Evolutionary conservation across 2,329 filamentous ascomycete species (phyloP), one percentile per base, ranked within the genome.

Genomic region (Aspergillus puulaauensis): DNA sequence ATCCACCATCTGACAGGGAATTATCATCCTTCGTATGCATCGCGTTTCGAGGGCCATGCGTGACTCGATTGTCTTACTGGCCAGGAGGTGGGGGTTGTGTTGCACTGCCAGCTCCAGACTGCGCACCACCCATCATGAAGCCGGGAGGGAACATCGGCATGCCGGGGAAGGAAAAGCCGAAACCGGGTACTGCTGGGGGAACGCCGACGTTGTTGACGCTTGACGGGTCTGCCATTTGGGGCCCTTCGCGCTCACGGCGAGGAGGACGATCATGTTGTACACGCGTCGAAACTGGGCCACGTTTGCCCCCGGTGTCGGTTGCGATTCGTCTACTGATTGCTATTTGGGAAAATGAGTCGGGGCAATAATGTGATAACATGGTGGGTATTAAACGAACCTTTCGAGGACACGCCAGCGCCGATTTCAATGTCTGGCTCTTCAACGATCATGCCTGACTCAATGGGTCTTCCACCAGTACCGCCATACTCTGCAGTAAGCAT

Each of bases 351-450:
- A 9, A 37, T 62, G 35, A 63, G 54, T 41, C 15, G 19, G 12
- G 43, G 3, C 3, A 31, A 33, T 7, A 19, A 8, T 5, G 3
- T 17, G 7, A 19, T 19, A 14, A 19, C 4, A 8, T 40, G 3
- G 12, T 11, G 4, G 14, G 27, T 2, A 47, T 21, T 21, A 7
- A 27, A 60, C 71, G 48, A 73, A 81, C 81, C 91, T 80, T 99
- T 99, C 44, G 92, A 97, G 17, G 93, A 97, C 14, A 99, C 96
- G 56, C 95, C 95, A 17, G 93, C 93, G 53, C 95, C 95, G 57
- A 99, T 99, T 76, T 99, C 95, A 67, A 99, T 99, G 71, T 99
- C 95, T 3, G 95, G 95, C 76, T 99, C 95, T 73, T 99, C 95
- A 24, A 99, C 90, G 6, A 93, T 89, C 77, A 99, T 86, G 43